Evolutionary conservation across 768 basidiomycete species (phyloP).

Genomic region (Coprinopsis marcescibilis): DNA sequence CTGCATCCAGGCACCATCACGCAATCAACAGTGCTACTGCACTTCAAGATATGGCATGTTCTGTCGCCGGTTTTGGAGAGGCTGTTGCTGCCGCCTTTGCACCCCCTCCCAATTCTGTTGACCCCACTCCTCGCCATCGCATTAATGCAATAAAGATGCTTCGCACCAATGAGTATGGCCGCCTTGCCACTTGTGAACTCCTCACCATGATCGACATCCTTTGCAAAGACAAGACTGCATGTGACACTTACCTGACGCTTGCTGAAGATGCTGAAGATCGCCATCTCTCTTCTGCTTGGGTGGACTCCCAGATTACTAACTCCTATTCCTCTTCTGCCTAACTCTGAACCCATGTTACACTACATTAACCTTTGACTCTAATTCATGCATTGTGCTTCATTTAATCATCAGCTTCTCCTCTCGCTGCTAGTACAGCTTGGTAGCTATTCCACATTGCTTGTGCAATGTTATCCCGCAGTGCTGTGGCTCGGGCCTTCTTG

Average conservation of each 20-base stretch:
- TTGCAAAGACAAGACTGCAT: not conserved
- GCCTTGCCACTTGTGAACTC: conserved; percentile 2
- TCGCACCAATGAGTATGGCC: not conserved
- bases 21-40: not conserved
- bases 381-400: not conserved
- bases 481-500: conserved; percentile 7
- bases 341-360: not conserved
- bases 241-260: conserved; percentile 9
- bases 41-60: too few relatives aligned
- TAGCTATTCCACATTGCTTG: not conserved
- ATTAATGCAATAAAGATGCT: conserved; percentile 5
- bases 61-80: not conserved
- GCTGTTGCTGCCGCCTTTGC: conserved; percentile 3
- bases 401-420: not conserved
- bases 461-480: not conserved
- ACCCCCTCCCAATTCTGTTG: conserved; percentile 3
- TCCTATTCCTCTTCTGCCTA: not conserved
- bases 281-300: not conserved
- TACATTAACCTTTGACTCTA: too few relatives aligned
- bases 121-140: conserved; percentile 6
- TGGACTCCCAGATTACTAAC: not conserved
- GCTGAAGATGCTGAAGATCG: conserved; percentile 3
- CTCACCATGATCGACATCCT: conserved; percentile 9
- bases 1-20: not conserved
- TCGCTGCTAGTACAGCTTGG: not conserved